Base-by-base conservation (phyloP, 2,329 filamentous ascomycete species). In the Colletotrichum chlorophyti region DNA sequence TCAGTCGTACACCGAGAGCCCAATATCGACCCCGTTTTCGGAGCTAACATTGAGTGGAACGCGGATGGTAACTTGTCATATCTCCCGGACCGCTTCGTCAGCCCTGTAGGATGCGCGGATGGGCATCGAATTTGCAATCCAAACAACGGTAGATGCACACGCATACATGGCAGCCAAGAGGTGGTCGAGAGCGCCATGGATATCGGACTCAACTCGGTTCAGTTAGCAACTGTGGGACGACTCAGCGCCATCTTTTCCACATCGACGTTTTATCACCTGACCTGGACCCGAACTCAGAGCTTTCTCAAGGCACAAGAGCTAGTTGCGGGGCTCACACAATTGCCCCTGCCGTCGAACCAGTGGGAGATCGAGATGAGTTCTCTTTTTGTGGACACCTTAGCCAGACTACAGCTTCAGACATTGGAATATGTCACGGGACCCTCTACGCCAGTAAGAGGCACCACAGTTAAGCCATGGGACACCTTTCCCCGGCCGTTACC, bases 61-160 rank as follows among this genome's bases (percentile, higher is more conserved):
- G 15, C n/a, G 1, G 29, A 8, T 3, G 19, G 17, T 12, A 14
- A 4, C 15, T 9, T 12, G 14, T 24, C 3, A 8, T 58, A 58
- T n/a, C 35, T 23, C 5, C 27, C 55, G 1, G 35, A 53, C 4
- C 49, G 55, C 1, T 34, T 15, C 21, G 42, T 53, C 0, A 53
- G 49, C 11, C 55, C 55, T 14, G 34, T 58, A 11, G 55, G 42
- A 1, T 58, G 55, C 9, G 43, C 15, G 3, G 55, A 53, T n/a
- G 21, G 29, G 26, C 41, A 58, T 27, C 35, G 26, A 12, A 26
- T 58, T 14, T 58, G 55, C 49, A 58, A 58, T 21, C 49, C 55
- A 14, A 58, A 42, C 2, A 48, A 53, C 11, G 35, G 21, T 11
- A 15, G 27, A 14, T 58, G 49, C 35, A 53, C 49, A 2, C 35